Percentiles rank a stretch among this genome's conserved stretches.
phyloP scores from a whole-genome alignment of 2,329 filamentous ascomycete species.

The Cercospora zeae-maydis region DNA sequence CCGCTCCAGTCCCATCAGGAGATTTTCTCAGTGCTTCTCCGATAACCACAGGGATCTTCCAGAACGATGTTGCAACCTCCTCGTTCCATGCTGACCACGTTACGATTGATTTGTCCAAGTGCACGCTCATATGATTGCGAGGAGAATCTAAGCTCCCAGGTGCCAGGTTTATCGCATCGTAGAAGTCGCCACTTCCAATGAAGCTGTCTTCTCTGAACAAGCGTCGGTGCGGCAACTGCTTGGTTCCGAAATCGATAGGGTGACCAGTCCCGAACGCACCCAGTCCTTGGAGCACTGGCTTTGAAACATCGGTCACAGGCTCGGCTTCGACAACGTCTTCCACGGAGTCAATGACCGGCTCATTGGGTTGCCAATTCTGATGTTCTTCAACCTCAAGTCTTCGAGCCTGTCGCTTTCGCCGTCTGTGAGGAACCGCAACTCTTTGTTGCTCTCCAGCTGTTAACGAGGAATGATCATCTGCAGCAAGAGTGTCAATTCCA shows the following conservation, averaged over 20 bases:
- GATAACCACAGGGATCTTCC: constrained; percentile 37
- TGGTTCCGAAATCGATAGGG: constrained; percentile 52
- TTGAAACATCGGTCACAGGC: not conserved
- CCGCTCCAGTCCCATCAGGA: not conserved
- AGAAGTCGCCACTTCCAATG: constrained; percentile 55
- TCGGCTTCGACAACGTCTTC: constrained; percentile 4
- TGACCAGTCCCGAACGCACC: constrained; percentile 50
- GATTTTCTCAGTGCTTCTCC: constrained; percentile 16
- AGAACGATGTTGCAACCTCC: constrained; percentile 48
- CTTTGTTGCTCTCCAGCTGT: not conserved
- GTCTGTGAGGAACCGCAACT: constrained; percentile 22
- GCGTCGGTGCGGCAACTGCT: constrained; percentile 49
- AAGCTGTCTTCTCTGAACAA: constrained; percentile 57
- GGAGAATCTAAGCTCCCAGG: constrained; percentile 45
- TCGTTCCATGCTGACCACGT: constrained; percentile 57
- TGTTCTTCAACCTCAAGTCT: constrained; percentile 47
- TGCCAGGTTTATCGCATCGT: constrained; percentile 42
- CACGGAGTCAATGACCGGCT: constrained; percentile 29
- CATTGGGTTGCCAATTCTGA: constrained; percentile 46
- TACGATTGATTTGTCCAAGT: constrained; percentile 31
- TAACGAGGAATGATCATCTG: not conserved
- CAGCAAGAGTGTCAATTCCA: not conserved
- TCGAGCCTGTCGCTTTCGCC: constrained; percentile 39
- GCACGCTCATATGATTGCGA: constrained; percentile 41
- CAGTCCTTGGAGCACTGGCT: constrained; percentile 41